A percentile compares a stretch with the other conserved stretches of the same genome.
Conservation (phyloP, 2,329 filamentous ascomycete species). For the Sclerotinia glacialis region DNA sequence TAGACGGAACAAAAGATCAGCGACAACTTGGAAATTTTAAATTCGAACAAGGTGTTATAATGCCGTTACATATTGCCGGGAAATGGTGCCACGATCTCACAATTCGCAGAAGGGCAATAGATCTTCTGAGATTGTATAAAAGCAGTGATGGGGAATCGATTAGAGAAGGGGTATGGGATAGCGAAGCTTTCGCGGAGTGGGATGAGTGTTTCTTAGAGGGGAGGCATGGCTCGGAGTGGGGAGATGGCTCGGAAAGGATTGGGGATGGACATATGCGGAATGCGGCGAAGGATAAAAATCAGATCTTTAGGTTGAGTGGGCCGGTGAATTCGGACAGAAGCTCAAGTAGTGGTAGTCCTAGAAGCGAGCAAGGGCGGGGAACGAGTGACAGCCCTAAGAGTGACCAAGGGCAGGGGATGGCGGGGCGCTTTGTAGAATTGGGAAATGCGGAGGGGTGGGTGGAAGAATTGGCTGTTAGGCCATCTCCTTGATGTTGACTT, state of each 20-base stretch:
- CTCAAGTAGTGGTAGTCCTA: conserved; percentile 2
- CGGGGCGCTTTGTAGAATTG: background rate
- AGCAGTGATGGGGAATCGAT: conserved; percentile 12
- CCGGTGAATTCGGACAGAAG: background rate
- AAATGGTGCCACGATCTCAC: conserved; percentile 7
- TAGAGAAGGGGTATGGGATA: conserved; percentile 18
- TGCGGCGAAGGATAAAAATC: conserved; percentile 14
- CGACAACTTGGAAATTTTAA: conserved; percentile 14
- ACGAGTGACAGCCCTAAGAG: background rate
- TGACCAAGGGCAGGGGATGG: background rate
- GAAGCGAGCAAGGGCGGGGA: background rate
- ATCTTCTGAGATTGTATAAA: conserved; percentile 3
- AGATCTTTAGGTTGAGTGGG: background rate
- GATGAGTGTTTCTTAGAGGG: conserved; percentile 2
- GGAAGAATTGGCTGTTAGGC: background rate
- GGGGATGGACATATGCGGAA: conserved; percentile 13
- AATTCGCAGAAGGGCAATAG: background rate
- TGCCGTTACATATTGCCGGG: conserved; percentile 11
- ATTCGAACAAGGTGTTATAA: conserved; percentile 13
- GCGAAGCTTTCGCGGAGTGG: conserved; percentile 6
- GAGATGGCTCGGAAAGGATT: conserved; percentile 7
- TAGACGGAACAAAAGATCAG: background rate
- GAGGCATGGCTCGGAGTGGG: background rate
- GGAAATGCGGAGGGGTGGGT: background rate
- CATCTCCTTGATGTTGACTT: background rate